Evolutionary conservation across 2,329 filamentous ascomycete genomes (phyloP), one percentile per base, ranked within the genome.

Genomic region (Cordyceps cateniannulata): DNA sequence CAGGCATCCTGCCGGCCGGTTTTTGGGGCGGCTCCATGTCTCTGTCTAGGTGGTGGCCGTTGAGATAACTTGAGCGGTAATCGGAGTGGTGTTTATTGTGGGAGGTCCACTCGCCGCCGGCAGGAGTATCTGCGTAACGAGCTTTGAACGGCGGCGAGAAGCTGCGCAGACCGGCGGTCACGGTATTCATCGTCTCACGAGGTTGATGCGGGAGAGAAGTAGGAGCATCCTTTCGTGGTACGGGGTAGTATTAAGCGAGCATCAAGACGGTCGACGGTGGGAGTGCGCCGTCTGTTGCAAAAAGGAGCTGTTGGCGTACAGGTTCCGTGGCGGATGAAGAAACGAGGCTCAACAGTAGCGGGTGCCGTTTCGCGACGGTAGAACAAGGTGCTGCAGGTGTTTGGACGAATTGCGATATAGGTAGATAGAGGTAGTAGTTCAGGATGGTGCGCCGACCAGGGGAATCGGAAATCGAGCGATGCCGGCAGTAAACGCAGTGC

Each of bases 161-260:
- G 48, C 48, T 59, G 49, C 57, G 57, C 45, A 22, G 20, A 20
- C 57, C 57, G 57, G 47, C 20, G 22, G 57, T 35, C 38, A 40
- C 48, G 48, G 27, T 48, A 48, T 52, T 59, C 57, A 59, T 59
- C 49, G 35, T 59, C 48, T 44, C 29, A 47, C 48, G 49, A 52
- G 40, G 24, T 35, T 45, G 49, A 52, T 44, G 48, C 40, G 14
- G 48, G 16, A 48, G 55, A 40, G 16, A 47, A 52, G 48, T 48
- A 52, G 20, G 25, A 59, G 57, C 57, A 59, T 59, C 57, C 57
- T 59, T 59, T 47, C 47, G 48, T 29, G 35, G 29, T 49, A 50
- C 22, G 24, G 10, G 35, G 22, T 25, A 5, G 29, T 24, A n/a
- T 59, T 27, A 59, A 27, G 57, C 48, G 20, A 47, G 38, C 44